Evolutionary conservation across 768 basidiomycete species (phyloP), one percentile per base, ranked within the genome.

Genomic region (Amanita pallidorosea): DNA sequence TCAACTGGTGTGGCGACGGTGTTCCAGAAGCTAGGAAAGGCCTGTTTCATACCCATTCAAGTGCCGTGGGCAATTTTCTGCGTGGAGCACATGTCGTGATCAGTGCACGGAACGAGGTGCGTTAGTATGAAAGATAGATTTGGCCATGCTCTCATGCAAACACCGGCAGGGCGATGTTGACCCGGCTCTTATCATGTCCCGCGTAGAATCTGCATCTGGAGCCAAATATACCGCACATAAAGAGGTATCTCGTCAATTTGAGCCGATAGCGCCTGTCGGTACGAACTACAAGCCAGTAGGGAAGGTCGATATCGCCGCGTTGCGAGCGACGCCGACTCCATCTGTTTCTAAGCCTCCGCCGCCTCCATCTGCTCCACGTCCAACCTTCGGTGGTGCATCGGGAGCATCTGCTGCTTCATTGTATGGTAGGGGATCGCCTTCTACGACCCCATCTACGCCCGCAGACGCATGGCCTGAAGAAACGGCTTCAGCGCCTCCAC

Each of bases 1-100:
- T 98, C 66, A 90, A 92, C 60, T 96, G 95, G 94, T 92, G 91
- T 58, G 95, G 95, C 40, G 94, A 95, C 60, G 95, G 95, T 52
- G 95, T 98, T 1, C 95, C 95, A 11, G 90, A 83, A 63, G 73
- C 74, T 17, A 85, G 88, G 67, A 98, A 98, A 64, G 95, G 95
- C 7, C 73, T 96, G 20, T 95, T 95, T 70, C 85, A 90, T 60
- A 84, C 81, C 7, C 94, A 97, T 64, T 80, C 91, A 6, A 75
- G 77, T 41, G 76, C 90, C 1, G 86, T 98, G 7, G 76, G 83
- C 37, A 79, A 72, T 51, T 94, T 85, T 65, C 73, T 98, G 41
- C 81, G 81, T 5, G 89, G 88, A 36, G 78, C 84, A 0, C 92
- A 95, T 62, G 85, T 94, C 55, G 85, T 88, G 18, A 77, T 94